Evolutionary conservation across 225 moss, liverwort and hornwort species (phyloP), one percentile per base, ranked within the genome.

Genomic region (Ulota crispa): DNA sequence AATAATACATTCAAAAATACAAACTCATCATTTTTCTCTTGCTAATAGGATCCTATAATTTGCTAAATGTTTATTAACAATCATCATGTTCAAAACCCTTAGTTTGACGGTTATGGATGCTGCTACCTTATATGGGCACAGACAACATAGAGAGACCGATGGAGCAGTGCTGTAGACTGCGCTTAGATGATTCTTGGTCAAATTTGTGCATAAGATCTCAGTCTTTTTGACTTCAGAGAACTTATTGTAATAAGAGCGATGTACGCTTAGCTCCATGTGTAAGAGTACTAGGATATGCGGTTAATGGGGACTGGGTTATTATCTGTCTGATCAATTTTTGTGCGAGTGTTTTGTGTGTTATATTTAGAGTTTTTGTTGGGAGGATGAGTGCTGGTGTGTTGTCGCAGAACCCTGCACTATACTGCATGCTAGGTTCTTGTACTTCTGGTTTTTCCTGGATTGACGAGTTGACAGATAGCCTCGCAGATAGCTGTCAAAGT

Each of bases 181-280:
- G 43, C 56, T 39, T 32, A 70, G 82, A 41, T 76, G 30, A 18
- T 16, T 83, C 70, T 39, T 71, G 10, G 75, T 75, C 74, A 34
- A 76, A 82, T 84, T 87, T 68, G n/a, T 84, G 87, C 87, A 23
- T 50, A 85, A 50, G 84, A 32, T 82, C 79, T 87, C 60, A 37
- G 54, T 75, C 47, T 18, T 19, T 53, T 24, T 34, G 65, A 76
- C 80, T 76, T 80, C 30, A 24, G 76, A 82, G 81, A 82, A 59
- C 71, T 79, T 60, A 21, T 34, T 82, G 82, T 82, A 82, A 76
- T 70, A 87, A 82, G 59, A 70, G 74, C 75, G 70, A 70, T 64
- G 18, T 80, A 45, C 47, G 34, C 57, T 36, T 59, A 78, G 70
- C 68, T 69, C 37, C 31, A 56, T 50, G 43, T 69, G 20, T 31